Evolutionary conservation across 306 rosid species (phyloP), one percentile per base, ranked within the genome.

Genomic region (Calophaca sinica): DNA sequence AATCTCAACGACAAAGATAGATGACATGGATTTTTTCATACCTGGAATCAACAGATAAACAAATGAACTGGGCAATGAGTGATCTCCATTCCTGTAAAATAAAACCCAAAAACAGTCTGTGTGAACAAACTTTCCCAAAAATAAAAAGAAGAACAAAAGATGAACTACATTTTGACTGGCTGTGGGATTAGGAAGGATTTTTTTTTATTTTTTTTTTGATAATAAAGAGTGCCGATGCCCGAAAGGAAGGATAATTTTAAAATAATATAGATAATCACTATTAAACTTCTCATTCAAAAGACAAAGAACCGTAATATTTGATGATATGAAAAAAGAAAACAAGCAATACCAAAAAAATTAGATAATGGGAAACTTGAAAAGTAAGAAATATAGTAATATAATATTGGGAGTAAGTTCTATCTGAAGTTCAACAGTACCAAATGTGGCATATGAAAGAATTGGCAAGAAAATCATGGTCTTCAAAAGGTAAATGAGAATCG

Each of bases 31-130:
- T 72, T 39, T 49, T 79, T 55, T 14, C 62, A 26, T 88, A 91
- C 93, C 97, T 48, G 97, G 97, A 83, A 91, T 80, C 59, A 93
- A 82, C 45, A 88, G 87, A 88, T 89, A 94, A 70, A 93, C 90
- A 82, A 82, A 91, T 41, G 97, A 89, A 82, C 77, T 73, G 35
- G 97, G 97, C 6, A 91, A 80, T 64, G 71, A 61, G 85, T 88
- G 92, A 75, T 86, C 78, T 65, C 94, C 96, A 53, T 88, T 86
- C 81, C 98, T 89, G 64, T 49, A 52, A 59, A 62, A 81, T 10
- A 69, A 79, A 83, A 62, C 13, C 59, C 58, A 53, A 79, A 62
- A 53, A 26, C 28, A 50, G 41, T 32, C 4, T 7, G 1, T 38
- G 44, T 68, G 26, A 20, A 20, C 26, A 45, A 70, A 33, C 53